Base-by-base conservation (phyloP, 129 eudicot genomes). In the Artemisia argyi region DNA sequence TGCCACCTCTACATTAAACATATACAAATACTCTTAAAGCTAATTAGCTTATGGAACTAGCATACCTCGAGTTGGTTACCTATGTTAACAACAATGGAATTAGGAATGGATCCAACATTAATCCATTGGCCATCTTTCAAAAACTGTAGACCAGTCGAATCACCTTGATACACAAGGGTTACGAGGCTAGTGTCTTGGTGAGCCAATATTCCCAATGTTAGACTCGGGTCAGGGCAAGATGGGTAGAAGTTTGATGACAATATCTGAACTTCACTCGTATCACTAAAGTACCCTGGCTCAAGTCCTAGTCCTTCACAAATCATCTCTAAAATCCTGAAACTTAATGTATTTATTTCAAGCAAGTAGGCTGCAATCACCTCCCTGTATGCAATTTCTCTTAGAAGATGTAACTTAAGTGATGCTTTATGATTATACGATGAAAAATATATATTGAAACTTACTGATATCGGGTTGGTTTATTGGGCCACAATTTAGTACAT, bases 141-240 rank as follows among this genome's bases (percentile, higher is more conserved):
- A 9, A 84, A 84, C 65, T 89, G 92, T 53, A 89, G 89, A 9
- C 91, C 91, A 13, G 73, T 35, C 4, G 67, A 47, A 20, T 75
- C 76, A 28, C 76, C 84, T 69, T 83, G 88, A 53, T 60, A 68
- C 14, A 83, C 75, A 24, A 83, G 54, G 7, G 83, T 78, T 63
- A 86, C 63, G 68, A 86, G 74, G 75, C 83, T 76, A 16, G 88
- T 81, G 42, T 86, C 91, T 61, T 62, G 30, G 61, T 86, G 96
- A 47, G 56, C 81, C 24, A 71, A 5, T 28, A 85, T 8, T 61
- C 92, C 92, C 61, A 86, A 66, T 3, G 92, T 80, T 57, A 80
- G 58, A 69, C 83, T 89, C n/a, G 92, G 96, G 72, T 89, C 83
- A 5, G 96, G 92, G 76, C 96, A 86, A 0, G 86, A 85, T 1